Evolutionary conservation across 2,329 filamentous ascomycete genomes (phyloP).

Genomic region (Fusarium metavorans): DNA sequence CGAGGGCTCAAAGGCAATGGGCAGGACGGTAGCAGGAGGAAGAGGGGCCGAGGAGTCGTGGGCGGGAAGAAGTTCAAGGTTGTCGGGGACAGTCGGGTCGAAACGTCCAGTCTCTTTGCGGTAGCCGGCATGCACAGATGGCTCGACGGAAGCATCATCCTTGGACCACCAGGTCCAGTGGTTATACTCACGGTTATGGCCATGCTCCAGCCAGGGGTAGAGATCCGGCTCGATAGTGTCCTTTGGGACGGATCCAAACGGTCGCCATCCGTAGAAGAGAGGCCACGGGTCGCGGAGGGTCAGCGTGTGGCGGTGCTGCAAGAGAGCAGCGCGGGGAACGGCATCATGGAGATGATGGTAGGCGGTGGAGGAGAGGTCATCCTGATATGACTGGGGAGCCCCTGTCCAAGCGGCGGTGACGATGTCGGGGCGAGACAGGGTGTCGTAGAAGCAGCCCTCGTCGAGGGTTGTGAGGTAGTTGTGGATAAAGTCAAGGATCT

Average conservation of each 20-base stretch:
- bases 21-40: slow-evolving; percentile 22
- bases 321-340: slow-evolving; percentile 37
- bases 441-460: slow-evolving; percentile 43
- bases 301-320: slow-evolving; percentile 43
- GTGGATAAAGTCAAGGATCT: slow-evolving; percentile 37
- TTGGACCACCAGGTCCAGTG: slow-evolving; percentile 46
- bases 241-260: slow-evolving; percentile 39
- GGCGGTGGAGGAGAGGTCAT: slow-evolving; percentile 13
- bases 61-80: slow-evolving; percentile 30
- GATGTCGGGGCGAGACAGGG: slow-evolving; percentile 43
- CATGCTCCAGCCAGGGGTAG: slow-evolving; percentile 44
- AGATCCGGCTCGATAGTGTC: slow-evolving; percentile 41
- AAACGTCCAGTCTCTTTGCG: slow-evolving; percentile 34
- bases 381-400: slow-evolving; percentile 42
- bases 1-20: slow-evolving; percentile 33
- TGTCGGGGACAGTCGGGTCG: slow-evolving; percentile 28
- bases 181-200: slow-evolving; percentile 40
- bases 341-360: slow-evolving; percentile 28
- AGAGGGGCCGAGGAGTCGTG: slow-evolving; percentile 21
- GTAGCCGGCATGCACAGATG: slow-evolving; percentile 32
- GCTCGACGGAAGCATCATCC: slow-evolving; percentile 26
- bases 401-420: slow-evolving; percentile 43
- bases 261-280: slow-evolving; percentile 44
- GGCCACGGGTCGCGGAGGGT: slow-evolving; percentile 45
- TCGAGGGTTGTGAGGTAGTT: slow-evolving; percentile 43